Evolutionary conservation across 106 monocot species (phyloP), one percentile per base, ranked within the genome.

Genomic region (Vanilla planifolia): DNA sequence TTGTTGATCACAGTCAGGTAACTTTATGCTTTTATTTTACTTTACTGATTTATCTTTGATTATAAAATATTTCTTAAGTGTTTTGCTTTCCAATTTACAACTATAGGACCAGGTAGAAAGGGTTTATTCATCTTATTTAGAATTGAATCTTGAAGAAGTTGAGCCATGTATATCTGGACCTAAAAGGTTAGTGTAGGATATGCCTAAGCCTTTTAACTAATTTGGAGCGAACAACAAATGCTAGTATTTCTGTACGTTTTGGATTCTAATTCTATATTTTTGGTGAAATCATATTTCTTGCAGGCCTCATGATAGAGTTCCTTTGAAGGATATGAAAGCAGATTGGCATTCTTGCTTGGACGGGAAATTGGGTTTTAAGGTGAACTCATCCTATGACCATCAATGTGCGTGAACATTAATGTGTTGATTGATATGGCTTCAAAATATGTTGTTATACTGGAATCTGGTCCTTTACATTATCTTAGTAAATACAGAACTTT

Each of bases 131-230:
- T 89, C 89, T 26, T 89, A 89, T 62, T 63, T 95, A 45, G 77
- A 95, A 59, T 58, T 95, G 75, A 75, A 79, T 60, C 75, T 95
- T 34, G 94, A 77, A 65, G 78, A 86, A 41, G 94, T 95, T 8
- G 94, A 83, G 43, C 89, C 94, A 29, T 95, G 94, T 65, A 3
- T 95, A 21, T 89, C 94, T 32, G 94, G 94, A 13, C 94, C 94
- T 19, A 95, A 95, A 70, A 89, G 94, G 94, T 89, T 51, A 72
- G 33, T 48, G 34, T 57, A 43, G 20, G 51, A 67, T 5, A 51
- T 40, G 27, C 9, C 48, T 60, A 51, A 40, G 29, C 35, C n/a
- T 29, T 59, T 26, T 6, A 22, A 51, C 5, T 20, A 45, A 46
- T 13, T 11, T 43, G 43, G 33, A 8, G 20, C 0, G 33, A 35